Conservation (phyloP, 306 rosid species). For the Lotus japonicus region DNA sequence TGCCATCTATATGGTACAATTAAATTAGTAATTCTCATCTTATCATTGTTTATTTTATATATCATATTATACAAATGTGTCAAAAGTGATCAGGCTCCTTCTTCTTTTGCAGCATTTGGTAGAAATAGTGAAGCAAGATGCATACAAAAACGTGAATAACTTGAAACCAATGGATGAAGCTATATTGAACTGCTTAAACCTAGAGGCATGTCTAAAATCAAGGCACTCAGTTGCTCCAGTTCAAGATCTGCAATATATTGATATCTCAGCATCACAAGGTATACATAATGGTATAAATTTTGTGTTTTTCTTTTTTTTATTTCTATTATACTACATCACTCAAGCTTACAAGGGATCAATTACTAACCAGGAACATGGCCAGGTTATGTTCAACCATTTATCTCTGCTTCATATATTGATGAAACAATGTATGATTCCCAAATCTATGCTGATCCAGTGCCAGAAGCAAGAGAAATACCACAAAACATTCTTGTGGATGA, state of each 20-base stretch:
- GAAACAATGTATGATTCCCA: slow-evolving; percentile 21
- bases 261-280: slow-evolving; percentile 29
- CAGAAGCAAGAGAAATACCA: background rate
- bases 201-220: slow-evolving; percentile 13
- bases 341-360: background rate
- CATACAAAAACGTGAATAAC: slow-evolving; percentile 25
- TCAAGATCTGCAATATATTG: slow-evolving; percentile 19
- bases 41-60: too few species aligned
- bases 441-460: slow-evolving; percentile 7
- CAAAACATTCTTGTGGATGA: slow-evolving; percentile 12
- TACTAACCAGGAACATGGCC: background rate
- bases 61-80: too few species aligned
- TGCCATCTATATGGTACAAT: too few species aligned
- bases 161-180: slow-evolving; percentile 20
- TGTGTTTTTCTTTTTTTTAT: background rate
- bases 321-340: background rate
- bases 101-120: slow-evolving; percentile 33
- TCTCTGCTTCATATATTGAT: slow-evolving; percentile 18
- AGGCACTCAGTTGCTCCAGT: slow-evolving; percentile 10
- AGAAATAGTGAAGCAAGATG: slow-evolving; percentile 32
- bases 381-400: background rate
- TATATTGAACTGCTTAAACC: slow-evolving; percentile 3
- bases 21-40: too few species aligned
- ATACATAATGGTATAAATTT: background rate
- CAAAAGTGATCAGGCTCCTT: background rate